These are phyloP conservation scores for Pythium periplocum DNA, from an alignment of 352 stramenopile species.

Conservation along the genomic window DNA sequence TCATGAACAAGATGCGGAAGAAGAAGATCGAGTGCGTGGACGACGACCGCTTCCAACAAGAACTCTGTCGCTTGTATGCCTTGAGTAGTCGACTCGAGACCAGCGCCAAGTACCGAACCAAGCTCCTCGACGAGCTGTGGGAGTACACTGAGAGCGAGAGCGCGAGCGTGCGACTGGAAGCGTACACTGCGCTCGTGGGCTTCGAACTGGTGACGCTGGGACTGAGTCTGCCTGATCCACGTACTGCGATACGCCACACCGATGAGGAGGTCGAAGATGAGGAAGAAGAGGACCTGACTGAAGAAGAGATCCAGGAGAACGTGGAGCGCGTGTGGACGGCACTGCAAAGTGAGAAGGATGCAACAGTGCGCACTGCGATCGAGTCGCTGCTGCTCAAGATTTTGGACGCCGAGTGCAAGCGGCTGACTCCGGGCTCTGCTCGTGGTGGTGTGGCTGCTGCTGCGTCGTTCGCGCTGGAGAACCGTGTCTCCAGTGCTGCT, in stretches of 20 bases:
- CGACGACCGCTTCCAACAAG: slow-evolving; percentile 45
- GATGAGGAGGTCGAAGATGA: slow-evolving; percentile 29
- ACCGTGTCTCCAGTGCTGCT: slow-evolving; percentile 37
- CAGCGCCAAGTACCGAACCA: slow-evolving; percentile 37
- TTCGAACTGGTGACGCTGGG: slow-evolving; percentile 48
- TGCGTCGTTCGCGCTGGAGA: slow-evolving; percentile 25
- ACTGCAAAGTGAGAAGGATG: slow-evolving; percentile 30
- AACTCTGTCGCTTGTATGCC: slow-evolving; percentile 49
- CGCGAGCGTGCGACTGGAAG: slow-evolving; percentile 31
- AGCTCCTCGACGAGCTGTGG: slow-evolving; percentile 51
- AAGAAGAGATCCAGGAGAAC: slow-evolving; percentile 42
- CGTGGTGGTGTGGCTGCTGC: slow-evolving; percentile 29
- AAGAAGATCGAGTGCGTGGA: slow-evolving; percentile 46
- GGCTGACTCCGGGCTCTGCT: slow-evolving; percentile 29
- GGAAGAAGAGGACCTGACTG: slow-evolving; percentile 17
- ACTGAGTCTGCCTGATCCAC: slow-evolving; percentile 16
- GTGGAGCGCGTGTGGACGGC: slow-evolving; percentile 34
- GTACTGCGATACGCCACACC: not conserved
- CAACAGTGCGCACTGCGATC: slow-evolving; percentile 29
- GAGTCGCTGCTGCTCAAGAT: slow-evolving; percentile 32
- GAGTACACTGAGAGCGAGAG: slow-evolving; percentile 27
- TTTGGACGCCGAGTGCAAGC: slow-evolving; percentile 32
- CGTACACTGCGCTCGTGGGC: slow-evolving; percentile 34
- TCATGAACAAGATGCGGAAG: slow-evolving; percentile 62
- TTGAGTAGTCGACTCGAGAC: slow-evolving; percentile 22